Evolutionary conservation across 2,329 filamentous ascomycete species (phyloP), one percentile per base, ranked within the genome.

Genomic region (Ophiostoma tasmaniense): DNA sequence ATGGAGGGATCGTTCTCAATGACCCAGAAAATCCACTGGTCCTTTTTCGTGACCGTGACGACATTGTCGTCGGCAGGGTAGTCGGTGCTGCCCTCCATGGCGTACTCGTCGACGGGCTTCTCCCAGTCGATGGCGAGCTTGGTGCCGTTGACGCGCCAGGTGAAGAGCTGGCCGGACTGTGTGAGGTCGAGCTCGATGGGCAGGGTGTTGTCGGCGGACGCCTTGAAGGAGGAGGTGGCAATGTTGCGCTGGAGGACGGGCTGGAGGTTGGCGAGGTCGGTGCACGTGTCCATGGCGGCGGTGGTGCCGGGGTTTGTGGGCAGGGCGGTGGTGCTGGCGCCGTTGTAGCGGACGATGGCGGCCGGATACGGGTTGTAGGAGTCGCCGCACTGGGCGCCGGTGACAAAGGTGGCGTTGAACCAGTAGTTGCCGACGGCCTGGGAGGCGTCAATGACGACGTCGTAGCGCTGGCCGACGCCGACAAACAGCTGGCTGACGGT

Each of bases 401-500:
- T 65, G 3, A 72, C 70, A 67, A 74, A 70, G 2, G 74, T 74
- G 20, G 71, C 73, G 73, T 76, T 77, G 71, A 76, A 71, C 73
- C 73, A 73, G 67, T 71, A 73, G 75, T 79, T 79, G 2, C 72
- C 76, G 2, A 74, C 68, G 17, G 73, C 70, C 68, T 76, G 70
- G 69, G 73, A 74, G 28, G 79, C 82, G 62, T 81, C 77, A 66
- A 85, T 81, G 69, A 82, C 77, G 14, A 84, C 76, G 71, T 84
- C 81, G 71, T 78, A 78, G 25, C 80, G 75, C 73, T 76, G 80
- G 71, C 77, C 81, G 69, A 87, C 79, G 33, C 77, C 83, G 14
- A 88, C 77, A 66, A 80, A 83, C 25, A 88, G 75, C 64, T 80
- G 78, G 37, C 81, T 76, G 0, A 83, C 83, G 0, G 78, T 79